Base-by-base conservation (phyloP, 2,329 filamentous ascomycete genomes). In the Xylariaceae sp. region DNA sequence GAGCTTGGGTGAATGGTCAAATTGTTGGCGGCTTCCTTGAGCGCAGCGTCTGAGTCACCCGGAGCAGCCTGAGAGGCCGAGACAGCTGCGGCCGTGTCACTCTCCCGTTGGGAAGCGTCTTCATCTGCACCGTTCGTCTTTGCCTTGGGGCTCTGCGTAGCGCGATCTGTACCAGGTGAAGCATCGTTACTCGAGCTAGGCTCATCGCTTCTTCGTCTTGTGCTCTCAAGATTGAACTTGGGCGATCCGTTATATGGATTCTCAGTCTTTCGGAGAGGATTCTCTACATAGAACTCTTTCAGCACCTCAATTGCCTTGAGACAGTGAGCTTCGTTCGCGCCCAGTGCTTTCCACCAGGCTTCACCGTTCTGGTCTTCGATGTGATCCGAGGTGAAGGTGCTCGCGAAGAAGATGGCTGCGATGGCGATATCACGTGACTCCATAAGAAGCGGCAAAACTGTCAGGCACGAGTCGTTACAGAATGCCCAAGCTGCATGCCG, bases 401-500 rank as follows among this genome's bases (percentile, higher is more conserved):
- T 89, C 4, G 90, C 90, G 61, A 93, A 94, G 75, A 95, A 97
- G 30, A 99, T 83, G 7, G 92, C 88, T 30, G 86, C 88, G 37
- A 93, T 88, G 13, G 93, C 92, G 56, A 97, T 89, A 45, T 91
- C 90, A 47, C 86, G 84, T 13, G 91, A 85, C 17, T 86, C 85
- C 73, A 92, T 88, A 35, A 95, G 80, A 2, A 99, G 81, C 61
- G 92, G 95, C 53, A 97, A 80, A 47, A 88, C 84, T 0, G 93
- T 97, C 61, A 93, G 84, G 65, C 87, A 89, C 17, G 88, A 89
- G 74, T 99, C 94, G 71, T 95, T 97, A 64, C 96, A 85, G 69
- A 97, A 97, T 0, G 91, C 88, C 92, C 94, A 97, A 0, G 91
- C 89, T 0, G 89, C 86, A 74, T 96, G 92, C 57, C 93, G 85